Evolutionary conservation across 2,329 filamentous ascomycete genomes (phyloP).

Genomic region (Magnaporthiopsis incrustans): DNA sequence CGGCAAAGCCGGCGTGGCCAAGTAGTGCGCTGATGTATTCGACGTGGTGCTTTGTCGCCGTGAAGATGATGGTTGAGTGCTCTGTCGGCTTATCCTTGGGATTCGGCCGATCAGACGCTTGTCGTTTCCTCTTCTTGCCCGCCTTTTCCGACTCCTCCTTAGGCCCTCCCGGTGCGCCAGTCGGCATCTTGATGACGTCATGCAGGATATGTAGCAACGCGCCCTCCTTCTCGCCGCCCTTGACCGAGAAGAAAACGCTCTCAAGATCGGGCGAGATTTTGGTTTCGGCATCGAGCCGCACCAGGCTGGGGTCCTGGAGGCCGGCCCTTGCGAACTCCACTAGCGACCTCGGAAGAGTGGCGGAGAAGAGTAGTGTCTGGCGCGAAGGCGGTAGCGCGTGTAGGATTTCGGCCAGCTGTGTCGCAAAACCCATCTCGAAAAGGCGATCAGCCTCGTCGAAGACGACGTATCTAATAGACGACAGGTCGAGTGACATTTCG

Average conservation of each 20-base stretch:
- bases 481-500: conserved; percentile 89
- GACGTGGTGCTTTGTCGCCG: conserved; percentile 93
- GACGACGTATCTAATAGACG: conserved; percentile 85
- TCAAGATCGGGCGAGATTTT: conserved; percentile 96
- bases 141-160: conserved; percentile 34
- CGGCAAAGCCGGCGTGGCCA: conserved; percentile 72
- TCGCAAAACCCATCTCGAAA: conserved; percentile 97
- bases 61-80: conserved; percentile 91
- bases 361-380: conserved; percentile 91
- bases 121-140: conserved; percentile 67
- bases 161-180: conserved; percentile 48
- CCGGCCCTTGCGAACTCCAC: conserved; percentile 95
- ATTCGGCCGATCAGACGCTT: conserved; percentile 39
- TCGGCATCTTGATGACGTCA: conserved; percentile 87
- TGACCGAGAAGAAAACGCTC: conserved; percentile 89
- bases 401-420: conserved; percentile 87
- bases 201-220: conserved; percentile 82
- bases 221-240: conserved; percentile 88
- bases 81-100: conserved; percentile 67
- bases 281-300: conserved; percentile 86
- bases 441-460: conserved; percentile 96
- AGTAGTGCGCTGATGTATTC: conserved; percentile 84
- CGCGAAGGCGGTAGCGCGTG: conserved; percentile 75
- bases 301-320: conserved; percentile 81
- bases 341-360: conserved; percentile 84